Evolutionary conservation across 2,329 filamentous ascomycete species (phyloP).

Genomic region (Pleomassaria siparia): DNA sequence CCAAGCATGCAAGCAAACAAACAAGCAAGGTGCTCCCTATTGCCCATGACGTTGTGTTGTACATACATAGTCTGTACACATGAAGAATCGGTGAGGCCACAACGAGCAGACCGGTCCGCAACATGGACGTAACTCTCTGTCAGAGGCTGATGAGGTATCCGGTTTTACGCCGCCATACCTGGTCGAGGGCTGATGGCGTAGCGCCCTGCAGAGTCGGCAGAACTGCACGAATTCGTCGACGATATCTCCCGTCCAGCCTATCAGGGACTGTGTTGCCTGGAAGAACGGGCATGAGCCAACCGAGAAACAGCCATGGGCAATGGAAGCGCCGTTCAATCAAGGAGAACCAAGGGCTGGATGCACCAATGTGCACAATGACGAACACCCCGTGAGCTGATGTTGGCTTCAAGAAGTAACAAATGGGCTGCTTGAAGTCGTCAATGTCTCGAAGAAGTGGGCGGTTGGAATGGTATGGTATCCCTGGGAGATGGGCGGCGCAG

Average conservation of each 20-base stretch:
- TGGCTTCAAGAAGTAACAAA: conserved; percentile 20
- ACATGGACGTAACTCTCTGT: conserved; percentile 26
- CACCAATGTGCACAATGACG: conserved; percentile 36
- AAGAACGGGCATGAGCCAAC: conserved; percentile 25
- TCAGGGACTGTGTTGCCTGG: conserved; percentile 20
- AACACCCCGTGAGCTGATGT: conserved; percentile 28
- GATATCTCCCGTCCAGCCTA: conserved; percentile 33
- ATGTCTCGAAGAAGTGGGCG: not conserved
- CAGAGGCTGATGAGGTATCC: conserved; percentile 28
- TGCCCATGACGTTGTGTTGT: conserved; percentile 42
- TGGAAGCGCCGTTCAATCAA: conserved; percentile 22
- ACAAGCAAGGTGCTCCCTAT: conserved; percentile 12
- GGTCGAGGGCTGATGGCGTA: conserved; percentile 27
- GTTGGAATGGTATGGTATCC: conserved; percentile 10
- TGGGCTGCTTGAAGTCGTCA: conserved; percentile 8
- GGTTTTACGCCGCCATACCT: conserved; percentile 34
- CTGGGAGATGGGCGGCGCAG: conserved; percentile 32
- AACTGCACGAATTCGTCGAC: conserved; percentile 30
- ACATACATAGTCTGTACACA: too few relatives aligned
- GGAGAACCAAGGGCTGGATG: conserved; percentile 30
- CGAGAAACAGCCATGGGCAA: conserved; percentile 13
- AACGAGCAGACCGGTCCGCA: conserved; percentile 30
- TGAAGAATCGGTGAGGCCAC: conserved; percentile 30
- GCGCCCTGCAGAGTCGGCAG: conserved; percentile 31
- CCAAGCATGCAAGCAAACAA: not conserved